Evolutionary conservation across 257 asterid genomes (phyloP).

Genomic region (Forsythia viridissima): DNA sequence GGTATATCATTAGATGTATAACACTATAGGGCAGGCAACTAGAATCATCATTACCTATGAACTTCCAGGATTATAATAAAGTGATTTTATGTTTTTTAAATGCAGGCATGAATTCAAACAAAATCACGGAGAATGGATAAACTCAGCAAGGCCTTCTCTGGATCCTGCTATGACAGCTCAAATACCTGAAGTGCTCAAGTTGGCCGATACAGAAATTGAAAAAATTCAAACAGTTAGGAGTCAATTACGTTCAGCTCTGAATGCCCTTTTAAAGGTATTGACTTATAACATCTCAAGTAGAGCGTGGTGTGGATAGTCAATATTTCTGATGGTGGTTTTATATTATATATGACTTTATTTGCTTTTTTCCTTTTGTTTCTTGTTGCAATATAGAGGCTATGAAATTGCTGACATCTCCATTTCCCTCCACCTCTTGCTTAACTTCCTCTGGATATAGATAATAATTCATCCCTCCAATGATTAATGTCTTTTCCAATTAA

Average conservation of each 20-base stretch:
- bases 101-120: constrained; percentile 82
- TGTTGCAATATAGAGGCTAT: constrained; percentile 7
- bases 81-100: constrained; percentile 15
- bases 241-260: constrained; percentile 76
- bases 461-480: background rate
- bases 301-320: background rate
- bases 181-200: constrained; percentile 36
- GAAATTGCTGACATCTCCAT: background rate
- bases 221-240: constrained; percentile 60
- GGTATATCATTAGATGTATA: background rate
- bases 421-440: constrained; percentile 3
- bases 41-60: background rate
- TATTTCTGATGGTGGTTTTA: background rate
- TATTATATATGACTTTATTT: background rate
- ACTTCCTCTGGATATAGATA: constrained; percentile 6
- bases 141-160: constrained; percentile 60
- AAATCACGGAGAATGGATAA: constrained; percentile 79
- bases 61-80: constrained; percentile 4
- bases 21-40: background rate
- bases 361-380: background rate
- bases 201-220: constrained; percentile 60
- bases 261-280: constrained; percentile 73
- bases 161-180: constrained; percentile 69
- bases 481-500: background rate
- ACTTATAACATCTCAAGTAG: constrained; percentile 9